Conservation (phyloP, 768 basidiomycete genomes). For the Mycena galopus region DNA sequence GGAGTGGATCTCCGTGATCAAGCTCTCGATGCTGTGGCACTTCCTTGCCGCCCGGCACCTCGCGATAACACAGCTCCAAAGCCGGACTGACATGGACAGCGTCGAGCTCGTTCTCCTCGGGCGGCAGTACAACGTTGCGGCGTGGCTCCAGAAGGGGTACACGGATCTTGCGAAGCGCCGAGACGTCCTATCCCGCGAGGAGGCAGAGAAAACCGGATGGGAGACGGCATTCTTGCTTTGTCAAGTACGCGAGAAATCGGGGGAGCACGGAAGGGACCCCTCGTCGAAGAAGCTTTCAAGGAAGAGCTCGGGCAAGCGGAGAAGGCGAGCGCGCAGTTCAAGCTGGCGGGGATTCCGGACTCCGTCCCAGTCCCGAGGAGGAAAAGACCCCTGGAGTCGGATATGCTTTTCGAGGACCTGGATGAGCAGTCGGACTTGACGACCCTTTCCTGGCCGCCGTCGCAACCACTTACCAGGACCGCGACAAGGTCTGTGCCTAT, state of each 20-base stretch:
- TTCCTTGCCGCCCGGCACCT: conserved; percentile 40
- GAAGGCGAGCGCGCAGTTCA: conserved; percentile 1
- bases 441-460: too few species aligned
- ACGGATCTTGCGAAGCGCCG: conserved; percentile 41
- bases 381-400: too few species aligned
- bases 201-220: conserved; percentile 25
- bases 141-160: conserved; percentile 51
- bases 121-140: conserved; percentile 44
- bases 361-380: too few species aligned
- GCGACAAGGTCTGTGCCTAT: too few species aligned
- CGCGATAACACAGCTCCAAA: conserved; percentile 43
- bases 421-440: too few species aligned
- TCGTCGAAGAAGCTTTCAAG: conserved; percentile 1
- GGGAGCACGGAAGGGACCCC: neutral
- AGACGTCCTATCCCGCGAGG: too few species aligned
- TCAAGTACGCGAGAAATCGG: conserved; percentile 24
- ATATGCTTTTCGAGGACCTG: too few species aligned
- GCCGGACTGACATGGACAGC: conserved; percentile 26
- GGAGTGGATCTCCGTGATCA: conserved; percentile 47
- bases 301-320: conserved; percentile 26
- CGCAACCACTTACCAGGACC: too few species aligned
- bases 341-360: too few species aligned
- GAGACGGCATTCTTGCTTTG: conserved; percentile 20
- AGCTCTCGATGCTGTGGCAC: conserved; percentile 49
- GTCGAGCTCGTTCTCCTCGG: conserved; percentile 49